Evolutionary conservation across 345 rosid species (phyloP).

Genomic region (Brassica rapa): DNA sequence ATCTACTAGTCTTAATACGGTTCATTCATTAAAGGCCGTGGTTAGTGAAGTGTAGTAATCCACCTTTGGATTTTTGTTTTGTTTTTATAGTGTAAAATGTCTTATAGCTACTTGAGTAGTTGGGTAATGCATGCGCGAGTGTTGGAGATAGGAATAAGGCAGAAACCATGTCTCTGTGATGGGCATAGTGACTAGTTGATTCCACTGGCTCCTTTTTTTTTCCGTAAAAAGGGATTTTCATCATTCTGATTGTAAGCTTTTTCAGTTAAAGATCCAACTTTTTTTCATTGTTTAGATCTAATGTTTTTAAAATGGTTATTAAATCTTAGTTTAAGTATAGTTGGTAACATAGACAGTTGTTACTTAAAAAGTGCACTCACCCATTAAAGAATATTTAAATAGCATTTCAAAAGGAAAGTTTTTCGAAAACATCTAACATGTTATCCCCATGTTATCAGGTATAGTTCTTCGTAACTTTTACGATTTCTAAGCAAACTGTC

Average conservation of each 20-base stretch:
- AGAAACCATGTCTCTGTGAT: constrained; percentile 16
- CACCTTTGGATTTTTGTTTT: neutral
- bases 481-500: constrained; percentile 23
- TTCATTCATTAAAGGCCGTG: neutral
- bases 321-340: neutral
- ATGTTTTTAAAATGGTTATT: constrained; percentile 13
- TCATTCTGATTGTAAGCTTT: constrained; percentile 38
- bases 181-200: constrained; percentile 29
- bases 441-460: constrained; percentile 8
- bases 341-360: neutral
- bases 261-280: constrained; percentile 23
- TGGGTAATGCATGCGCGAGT: constrained; percentile 33
- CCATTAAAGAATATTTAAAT: neutral
- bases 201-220: constrained; percentile 6
- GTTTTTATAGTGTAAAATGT: neutral
- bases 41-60: neutral
- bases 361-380: neutral
- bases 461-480: neutral
- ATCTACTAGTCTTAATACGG: neutral
- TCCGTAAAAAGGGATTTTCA: constrained; percentile 16
- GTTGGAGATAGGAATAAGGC: constrained; percentile 12
- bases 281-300: constrained; percentile 31
- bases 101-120: constrained; percentile 54
- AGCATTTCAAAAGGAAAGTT: neutral
- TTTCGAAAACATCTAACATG: neutral